Conservation (phyloP, 768 basidiomycete species). For the Hortiboletus flavorubellus region DNA sequence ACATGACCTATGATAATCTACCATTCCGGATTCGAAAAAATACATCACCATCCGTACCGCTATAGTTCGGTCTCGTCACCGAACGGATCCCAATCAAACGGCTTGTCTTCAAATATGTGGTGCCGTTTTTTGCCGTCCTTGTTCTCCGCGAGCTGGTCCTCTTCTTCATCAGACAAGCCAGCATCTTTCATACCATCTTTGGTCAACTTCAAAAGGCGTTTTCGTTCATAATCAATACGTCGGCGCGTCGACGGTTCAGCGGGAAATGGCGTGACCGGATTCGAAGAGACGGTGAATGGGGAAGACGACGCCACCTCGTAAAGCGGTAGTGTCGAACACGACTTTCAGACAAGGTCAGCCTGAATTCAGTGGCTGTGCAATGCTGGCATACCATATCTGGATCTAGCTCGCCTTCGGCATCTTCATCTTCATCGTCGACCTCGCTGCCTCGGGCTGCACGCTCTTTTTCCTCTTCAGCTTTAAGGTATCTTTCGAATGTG, state of each 20-base stretch:
- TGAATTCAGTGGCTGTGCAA: neutral
- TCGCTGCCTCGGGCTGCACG: constrained; percentile 13
- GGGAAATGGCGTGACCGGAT: constrained; percentile 31
- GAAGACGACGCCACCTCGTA: constrained; percentile 26
- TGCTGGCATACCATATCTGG: constrained; percentile 23
- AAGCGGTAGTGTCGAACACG: constrained; percentile 27
- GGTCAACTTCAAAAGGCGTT: constrained; percentile 27
- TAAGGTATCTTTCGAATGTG: constrained; percentile 26
- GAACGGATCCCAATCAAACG: constrained; percentile 32
- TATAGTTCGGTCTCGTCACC: constrained; percentile 27
- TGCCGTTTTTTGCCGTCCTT: constrained; percentile 11
- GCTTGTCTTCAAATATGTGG: constrained; percentile 27
- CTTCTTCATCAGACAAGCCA: constrained; percentile 24
- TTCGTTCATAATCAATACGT: constrained; percentile 31
- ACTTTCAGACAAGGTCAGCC: constrained; percentile 12
- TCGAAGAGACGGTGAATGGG: constrained; percentile 24
- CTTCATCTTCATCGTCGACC: constrained; percentile 20
- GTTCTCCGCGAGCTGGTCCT: constrained; percentile 16
- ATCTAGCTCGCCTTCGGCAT: constrained; percentile 26
- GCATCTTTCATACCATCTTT: constrained; percentile 29
- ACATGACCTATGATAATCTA: constrained; percentile 4
- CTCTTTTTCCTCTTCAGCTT: constrained; percentile 29
- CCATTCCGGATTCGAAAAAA: neutral
- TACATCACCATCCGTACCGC: neutral
- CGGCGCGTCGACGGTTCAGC: constrained; percentile 24